phyloP scores from a whole-genome alignment of 2,329 filamentous ascomycete genomes.

The Fusarium multiceps region DNA sequence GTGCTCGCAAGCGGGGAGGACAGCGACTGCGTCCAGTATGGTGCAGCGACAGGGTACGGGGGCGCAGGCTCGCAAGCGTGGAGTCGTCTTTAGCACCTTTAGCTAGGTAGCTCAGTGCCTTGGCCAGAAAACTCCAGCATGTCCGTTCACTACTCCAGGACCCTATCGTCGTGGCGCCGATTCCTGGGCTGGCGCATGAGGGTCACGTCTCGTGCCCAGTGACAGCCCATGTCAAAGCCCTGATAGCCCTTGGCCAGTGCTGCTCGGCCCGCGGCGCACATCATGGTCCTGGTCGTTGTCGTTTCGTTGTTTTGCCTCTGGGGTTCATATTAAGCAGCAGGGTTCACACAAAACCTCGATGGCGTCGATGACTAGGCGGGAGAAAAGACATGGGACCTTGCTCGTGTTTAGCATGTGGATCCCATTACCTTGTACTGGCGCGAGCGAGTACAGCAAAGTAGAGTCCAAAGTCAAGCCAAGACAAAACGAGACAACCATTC shows the following conservation, averaged over 20 bases:
- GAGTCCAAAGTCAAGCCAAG: conserved; percentile 29
- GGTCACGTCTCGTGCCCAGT: conserved; percentile 44
- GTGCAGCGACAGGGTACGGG: conserved; percentile 30
- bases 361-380: conserved; percentile 48
- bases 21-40: conserved; percentile 21
- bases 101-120: conserved; percentile 22
- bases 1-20: conserved; percentile 28
- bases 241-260: conserved; percentile 36
- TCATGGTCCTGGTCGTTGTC: conserved; percentile 40
- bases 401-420: conserved; percentile 46
- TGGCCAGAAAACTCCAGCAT: conserved; percentile 35
- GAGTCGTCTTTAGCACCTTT: conserved; percentile 28
- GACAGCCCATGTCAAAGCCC: conserved; percentile 28
- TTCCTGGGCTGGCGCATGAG: conserved; percentile 45
- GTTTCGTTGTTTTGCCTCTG: conserved; percentile 40
- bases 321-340: conserved; percentile 36
- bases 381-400: conserved; percentile 46
- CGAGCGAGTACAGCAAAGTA: conserved; percentile 36
- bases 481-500: conserved; percentile 36
- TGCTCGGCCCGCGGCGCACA: conserved; percentile 45
- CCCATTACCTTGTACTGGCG: conserved; percentile 33
- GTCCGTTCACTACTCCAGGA: conserved; percentile 31
- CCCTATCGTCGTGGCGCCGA: conserved; percentile 42
- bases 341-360: conserved; percentile 40
- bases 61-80: conserved; percentile 33